Percentiles rank a stretch among this genome's conserved stretches.
Conservation (phyloP, 345 rosid genomes). For the Pistacia atlantica region DNA sequence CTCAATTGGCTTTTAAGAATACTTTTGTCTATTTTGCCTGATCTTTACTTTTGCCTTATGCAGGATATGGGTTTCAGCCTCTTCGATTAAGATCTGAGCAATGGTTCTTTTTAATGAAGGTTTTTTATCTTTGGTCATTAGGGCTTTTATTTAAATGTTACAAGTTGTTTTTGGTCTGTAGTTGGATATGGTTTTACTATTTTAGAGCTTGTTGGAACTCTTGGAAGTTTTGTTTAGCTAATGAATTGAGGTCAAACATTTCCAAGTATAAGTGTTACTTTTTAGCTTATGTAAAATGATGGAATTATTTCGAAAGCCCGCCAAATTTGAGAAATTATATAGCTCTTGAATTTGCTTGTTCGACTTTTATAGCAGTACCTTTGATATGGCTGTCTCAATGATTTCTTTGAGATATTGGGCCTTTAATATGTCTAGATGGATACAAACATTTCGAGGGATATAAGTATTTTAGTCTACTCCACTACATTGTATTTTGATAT, state of each 20-base stretch:
- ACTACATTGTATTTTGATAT: too few species aligned
- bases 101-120: conserved; percentile 6
- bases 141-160: conserved; percentile 17
- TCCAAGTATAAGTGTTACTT: neutral
- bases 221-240: conserved; percentile 28
- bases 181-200: conserved; percentile 23
- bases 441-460: too few species aligned
- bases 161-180: conserved; percentile 30
- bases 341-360: neutral
- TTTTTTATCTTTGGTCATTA: conserved; percentile 4
- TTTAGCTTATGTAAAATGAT: neutral
- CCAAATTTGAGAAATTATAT: neutral
- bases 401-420: neutral
- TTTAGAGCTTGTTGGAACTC: conserved; percentile 15
- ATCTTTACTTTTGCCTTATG: conserved; percentile 20
- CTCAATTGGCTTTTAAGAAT: neutral
- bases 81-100: conserved; percentile 46
- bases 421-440: too few species aligned
- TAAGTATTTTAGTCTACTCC: too few species aligned
- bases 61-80: conserved; percentile 91
- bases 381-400: neutral
- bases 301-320: neutral
- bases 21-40: neutral
- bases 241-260: conserved; percentile 19
- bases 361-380: neutral